Evolutionary conservation across 257 asterid genomes (phyloP).

Genomic region (Jacaranda copaia): DNA sequence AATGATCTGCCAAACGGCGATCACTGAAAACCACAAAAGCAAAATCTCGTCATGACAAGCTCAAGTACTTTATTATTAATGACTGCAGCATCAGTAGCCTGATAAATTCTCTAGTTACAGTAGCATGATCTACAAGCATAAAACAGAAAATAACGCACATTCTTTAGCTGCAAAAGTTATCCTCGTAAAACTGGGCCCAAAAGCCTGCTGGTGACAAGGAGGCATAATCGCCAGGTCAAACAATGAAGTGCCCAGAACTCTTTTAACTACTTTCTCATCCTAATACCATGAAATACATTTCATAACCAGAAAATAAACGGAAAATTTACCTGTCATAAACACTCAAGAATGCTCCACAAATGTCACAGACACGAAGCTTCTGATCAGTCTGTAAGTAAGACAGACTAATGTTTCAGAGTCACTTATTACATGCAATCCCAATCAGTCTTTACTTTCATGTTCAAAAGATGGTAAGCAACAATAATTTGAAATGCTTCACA

Average conservation of each 20-base stretch:
- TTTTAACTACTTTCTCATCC: constrained; percentile 50
- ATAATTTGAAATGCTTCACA: constrained; percentile 6
- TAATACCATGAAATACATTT: constrained; percentile 37
- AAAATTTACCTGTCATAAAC: constrained; percentile 83
- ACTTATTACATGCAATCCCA: constrained; percentile 28
- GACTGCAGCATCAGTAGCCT: constrained; percentile 32
- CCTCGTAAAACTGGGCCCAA: constrained; percentile 99
- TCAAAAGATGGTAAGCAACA: constrained; percentile 3
- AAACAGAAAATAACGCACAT: constrained; percentile 96
- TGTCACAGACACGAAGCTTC: constrained; percentile 99
- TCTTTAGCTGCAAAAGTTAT: constrained; percentile 97
- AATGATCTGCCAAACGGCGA: constrained; percentile 99
- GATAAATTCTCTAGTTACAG: constrained; percentile 49
- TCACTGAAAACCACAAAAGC: constrained; percentile 73
- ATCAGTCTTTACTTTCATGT: constrained; percentile 14
- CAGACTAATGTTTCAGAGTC: constrained; percentile 39
- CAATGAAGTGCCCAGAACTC: constrained; percentile 57
- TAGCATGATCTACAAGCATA: constrained; percentile 69
- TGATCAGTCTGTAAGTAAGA: constrained; percentile 84
- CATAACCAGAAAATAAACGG: constrained; percentile 18
- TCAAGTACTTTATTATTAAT: constrained; percentile 22
- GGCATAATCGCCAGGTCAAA: constrained; percentile 87
- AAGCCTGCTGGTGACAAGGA: constrained; percentile 99
- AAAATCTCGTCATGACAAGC: constrained; percentile 35
- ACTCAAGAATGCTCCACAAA: constrained; percentile 96